Base-by-base conservation (phyloP, 441 rosid genomes). In the Flueggea neowawraea region DNA sequence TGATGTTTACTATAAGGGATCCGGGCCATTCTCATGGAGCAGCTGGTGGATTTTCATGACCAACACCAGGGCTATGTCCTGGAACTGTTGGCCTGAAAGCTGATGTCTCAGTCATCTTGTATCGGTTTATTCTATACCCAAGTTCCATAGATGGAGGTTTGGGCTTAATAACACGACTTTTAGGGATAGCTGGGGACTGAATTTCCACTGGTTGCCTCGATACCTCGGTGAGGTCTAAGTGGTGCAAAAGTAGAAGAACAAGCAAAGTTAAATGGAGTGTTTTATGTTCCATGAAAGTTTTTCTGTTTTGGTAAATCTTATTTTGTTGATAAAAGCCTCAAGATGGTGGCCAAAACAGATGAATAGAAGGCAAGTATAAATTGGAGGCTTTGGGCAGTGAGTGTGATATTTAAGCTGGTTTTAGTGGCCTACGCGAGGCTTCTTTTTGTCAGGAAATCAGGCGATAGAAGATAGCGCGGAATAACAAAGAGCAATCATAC, bases 41-140 rank as follows among this genome's bases (percentile, higher is more conserved):
- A 64, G 65, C 56, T 0, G 87, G 85, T 50, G 90, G 85, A 6
- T 61, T 17, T 0, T 52, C 12, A 67, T 80, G 86, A 13, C 88
- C 91, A 28, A 79, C 80, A 44, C 88, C 91, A 32, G 84, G 88
- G 70, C 91, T 85, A 32, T 78, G 88, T 14, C 91, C 91, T 3
- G 76, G 85, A 73, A 16, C 59, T 10, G 91, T 85, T 16, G 91
- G 91, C 57, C 86, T 71, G 65, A 50, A 85, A n/a, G 86, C 86
- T 12, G 72, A 70, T 3, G 64, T 11, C 53, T 66, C 79, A 1
- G 71, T 73, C 43, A 51, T 68, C 72, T 75, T 79, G 72, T 73
- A 70, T 17, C 74, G 75, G 63, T 82, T 75, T 57, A 72, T 65
- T 12, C 43, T 52, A 65, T 61, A 72, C 64, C 53, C 6, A 36